Evolutionary conservation across 495 filamentous ascomycete species (phyloP).

Genomic region (Pyrenopolyporus hunteri): DNA sequence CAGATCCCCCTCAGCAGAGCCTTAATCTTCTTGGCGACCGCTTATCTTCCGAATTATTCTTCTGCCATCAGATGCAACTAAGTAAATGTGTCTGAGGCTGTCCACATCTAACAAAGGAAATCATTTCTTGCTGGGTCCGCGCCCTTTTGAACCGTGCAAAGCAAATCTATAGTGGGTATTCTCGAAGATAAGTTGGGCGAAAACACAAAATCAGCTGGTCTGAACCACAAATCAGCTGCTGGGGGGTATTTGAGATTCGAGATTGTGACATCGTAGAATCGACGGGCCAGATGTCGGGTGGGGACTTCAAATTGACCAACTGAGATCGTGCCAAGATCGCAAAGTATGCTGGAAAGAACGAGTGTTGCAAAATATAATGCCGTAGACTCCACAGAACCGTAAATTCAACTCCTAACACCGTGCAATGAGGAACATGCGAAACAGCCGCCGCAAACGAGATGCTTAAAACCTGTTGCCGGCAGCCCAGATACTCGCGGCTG

Average conservation of each 20-base stretch:
- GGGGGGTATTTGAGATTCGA: constrained; percentile 46
- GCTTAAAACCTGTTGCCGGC: constrained; percentile 63
- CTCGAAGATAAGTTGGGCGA: constrained; percentile 43
- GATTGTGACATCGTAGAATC: constrained; percentile 39
- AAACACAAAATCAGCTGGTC: constrained; percentile 38
- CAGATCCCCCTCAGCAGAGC: constrained; percentile 9
- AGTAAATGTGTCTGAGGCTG: constrained; percentile 16
- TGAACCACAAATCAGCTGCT: constrained; percentile 33
- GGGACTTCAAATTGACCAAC: constrained; percentile 39
- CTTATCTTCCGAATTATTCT: constrained; percentile 18
- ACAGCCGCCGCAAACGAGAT: constrained; percentile 28
- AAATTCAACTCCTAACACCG: constrained; percentile 39
- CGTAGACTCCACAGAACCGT: constrained; percentile 34
- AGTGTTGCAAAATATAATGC: constrained; percentile 35
- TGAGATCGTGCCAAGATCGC: constrained; percentile 42
- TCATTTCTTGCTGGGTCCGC: constrained; percentile 35
- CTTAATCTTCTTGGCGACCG: constrained; percentile 8
- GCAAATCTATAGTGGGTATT: constrained; percentile 52
- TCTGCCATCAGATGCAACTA: constrained; percentile 20
- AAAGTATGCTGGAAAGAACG: constrained; percentile 36
- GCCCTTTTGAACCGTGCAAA: constrained; percentile 38
- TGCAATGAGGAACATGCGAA: constrained; percentile 40
- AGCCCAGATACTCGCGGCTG: constrained; percentile 76
- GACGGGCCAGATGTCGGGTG: constrained; percentile 35
- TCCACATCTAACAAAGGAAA: constrained; percentile 44